Percentiles rank a stretch among this genome's conserved stretches.
Evolutionary conservation across 495 filamentous ascomycete genomes (phyloP).

Genomic region (Talaromyces trachyspermus): DNA sequence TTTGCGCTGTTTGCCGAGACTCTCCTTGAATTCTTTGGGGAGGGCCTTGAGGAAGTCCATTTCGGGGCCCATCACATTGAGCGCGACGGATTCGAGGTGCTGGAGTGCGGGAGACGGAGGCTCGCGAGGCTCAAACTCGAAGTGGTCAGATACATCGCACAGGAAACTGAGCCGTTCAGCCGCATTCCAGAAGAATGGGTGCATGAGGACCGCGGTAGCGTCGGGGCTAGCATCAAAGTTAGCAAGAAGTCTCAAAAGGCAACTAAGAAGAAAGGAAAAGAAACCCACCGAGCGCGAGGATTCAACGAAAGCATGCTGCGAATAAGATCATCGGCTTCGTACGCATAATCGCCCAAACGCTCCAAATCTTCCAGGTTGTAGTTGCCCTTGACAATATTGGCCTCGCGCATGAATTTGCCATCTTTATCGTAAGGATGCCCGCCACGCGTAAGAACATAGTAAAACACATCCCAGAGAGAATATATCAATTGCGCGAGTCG

Average conservation of each 20-base stretch:
- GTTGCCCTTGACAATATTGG: constrained; percentile 86
- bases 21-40: constrained; percentile 75
- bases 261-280: constrained; percentile 1
- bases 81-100: constrained; percentile 51
- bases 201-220: constrained; percentile 69
- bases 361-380: constrained; percentile 66
- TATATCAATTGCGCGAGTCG: constrained; percentile 92
- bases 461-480: constrained; percentile 95
- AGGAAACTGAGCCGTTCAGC: constrained; percentile 86
- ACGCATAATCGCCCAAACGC: constrained; percentile 68
- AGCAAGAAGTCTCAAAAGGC: constrained; percentile 7
- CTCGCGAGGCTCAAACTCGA: constrained; percentile 82
- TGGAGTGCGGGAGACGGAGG: constrained; percentile 61
- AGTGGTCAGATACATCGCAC: constrained; percentile 89
- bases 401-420: constrained; percentile 88
- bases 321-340: constrained; percentile 82
- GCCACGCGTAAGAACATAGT: constrained; percentile 87
- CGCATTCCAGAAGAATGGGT: constrained; percentile 92
- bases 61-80: constrained; percentile 46
- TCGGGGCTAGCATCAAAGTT: constrained; percentile 43
- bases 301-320: constrained; percentile 70
- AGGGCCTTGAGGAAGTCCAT: constrained; percentile 72
- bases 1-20: constrained; percentile 88
- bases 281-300: constrained; percentile 52
- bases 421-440: constrained; percentile 92